Percentiles rank a stretch among this genome's conserved stretches.
These are phyloP conservation scores for Cantharellus cinnabarinus DNA, from an alignment of 768 basidiomycete species.

Conservation along the genomic window DNA sequence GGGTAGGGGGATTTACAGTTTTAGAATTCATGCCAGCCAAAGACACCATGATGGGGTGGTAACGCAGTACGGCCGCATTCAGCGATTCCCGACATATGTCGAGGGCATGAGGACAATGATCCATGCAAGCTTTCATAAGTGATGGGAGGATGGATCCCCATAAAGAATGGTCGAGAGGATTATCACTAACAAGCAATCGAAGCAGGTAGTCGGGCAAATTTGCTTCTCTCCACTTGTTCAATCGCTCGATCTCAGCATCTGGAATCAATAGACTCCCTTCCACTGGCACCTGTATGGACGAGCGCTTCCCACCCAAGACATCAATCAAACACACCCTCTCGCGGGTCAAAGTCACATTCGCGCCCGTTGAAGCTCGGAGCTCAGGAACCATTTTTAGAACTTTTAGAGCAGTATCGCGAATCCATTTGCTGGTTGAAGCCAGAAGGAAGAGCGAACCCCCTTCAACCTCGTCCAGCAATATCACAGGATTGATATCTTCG, in stretches of 20 bases:
- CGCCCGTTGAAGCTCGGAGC: neutral
- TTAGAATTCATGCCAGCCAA: conserved; percentile 23
- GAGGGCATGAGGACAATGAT: conserved; percentile 27
- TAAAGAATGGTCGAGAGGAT: conserved; percentile 43
- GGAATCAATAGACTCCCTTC: conserved; percentile 3
- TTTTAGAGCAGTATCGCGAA: conserved; percentile 36
- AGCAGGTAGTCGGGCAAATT: conserved; percentile 33
- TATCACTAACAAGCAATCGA: conserved; percentile 49
- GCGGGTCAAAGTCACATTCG: neutral
- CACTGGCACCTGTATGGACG: conserved; percentile 1
- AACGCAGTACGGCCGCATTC: conserved; percentile 46
- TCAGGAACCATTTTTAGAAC: conserved; percentile 10
- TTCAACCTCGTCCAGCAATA: conserved; percentile 41
- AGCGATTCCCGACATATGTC: conserved; percentile 39
- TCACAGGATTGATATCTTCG: neutral
- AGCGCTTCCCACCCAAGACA: conserved; percentile 27
- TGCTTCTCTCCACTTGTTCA: conserved; percentile 31
- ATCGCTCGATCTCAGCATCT: conserved; percentile 3
- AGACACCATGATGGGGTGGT: conserved; percentile 48
- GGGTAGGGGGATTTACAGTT: conserved; percentile 23
- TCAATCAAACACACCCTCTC: conserved; percentile 13
- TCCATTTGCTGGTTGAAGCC: conserved; percentile 28
- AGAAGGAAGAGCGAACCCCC: conserved; percentile 59
- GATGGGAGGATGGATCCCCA: conserved; percentile 57
- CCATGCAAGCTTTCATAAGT: conserved; percentile 37